Evolutionary conservation across 495 filamentous ascomycete species (phyloP).

Genomic region (Aspergillus cavernicola): DNA sequence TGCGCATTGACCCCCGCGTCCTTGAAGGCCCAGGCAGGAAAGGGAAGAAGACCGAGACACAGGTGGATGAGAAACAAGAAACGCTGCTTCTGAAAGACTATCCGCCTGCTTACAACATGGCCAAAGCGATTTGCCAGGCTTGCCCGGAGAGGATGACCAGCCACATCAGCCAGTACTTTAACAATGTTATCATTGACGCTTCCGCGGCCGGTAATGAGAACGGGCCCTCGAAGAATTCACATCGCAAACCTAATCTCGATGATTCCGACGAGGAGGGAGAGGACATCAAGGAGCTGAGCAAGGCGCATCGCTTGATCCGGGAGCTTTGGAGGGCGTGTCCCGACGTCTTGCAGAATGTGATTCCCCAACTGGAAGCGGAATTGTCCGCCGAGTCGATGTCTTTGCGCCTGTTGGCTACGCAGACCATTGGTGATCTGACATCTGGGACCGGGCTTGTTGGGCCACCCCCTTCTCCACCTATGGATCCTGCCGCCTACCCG

Average conservation of each 20-base stretch:
- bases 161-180: constrained; percentile 93
- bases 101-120: constrained; percentile 92
- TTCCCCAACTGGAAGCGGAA: constrained; percentile 92
- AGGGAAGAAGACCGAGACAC: constrained; percentile 57
- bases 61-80: constrained; percentile 67
- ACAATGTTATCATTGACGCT: constrained; percentile 88
- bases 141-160: constrained; percentile 91
- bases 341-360: constrained; percentile 83
- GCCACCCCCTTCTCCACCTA: constrained; percentile 63
- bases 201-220: constrained; percentile 49
- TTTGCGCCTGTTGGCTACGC: constrained; percentile 78
- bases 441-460: constrained; percentile 88
- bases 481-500: constrained; percentile 80
- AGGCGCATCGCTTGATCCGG: constrained; percentile 82
- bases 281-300: constrained; percentile 80
- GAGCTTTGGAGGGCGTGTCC: constrained; percentile 95
- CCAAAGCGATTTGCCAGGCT: constrained; percentile 86
- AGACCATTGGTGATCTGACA: constrained; percentile 92
- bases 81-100: constrained; percentile 79
- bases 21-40: constrained; percentile 44
- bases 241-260: constrained; percentile 52
- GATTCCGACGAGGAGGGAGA: constrained; percentile 79
- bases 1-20: constrained; percentile 70
- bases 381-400: constrained; percentile 84
- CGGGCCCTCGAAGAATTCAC: constrained; percentile 39